Base-by-base conservation (phyloP, 345 rosid genomes). In the Triadica sebifera region DNA sequence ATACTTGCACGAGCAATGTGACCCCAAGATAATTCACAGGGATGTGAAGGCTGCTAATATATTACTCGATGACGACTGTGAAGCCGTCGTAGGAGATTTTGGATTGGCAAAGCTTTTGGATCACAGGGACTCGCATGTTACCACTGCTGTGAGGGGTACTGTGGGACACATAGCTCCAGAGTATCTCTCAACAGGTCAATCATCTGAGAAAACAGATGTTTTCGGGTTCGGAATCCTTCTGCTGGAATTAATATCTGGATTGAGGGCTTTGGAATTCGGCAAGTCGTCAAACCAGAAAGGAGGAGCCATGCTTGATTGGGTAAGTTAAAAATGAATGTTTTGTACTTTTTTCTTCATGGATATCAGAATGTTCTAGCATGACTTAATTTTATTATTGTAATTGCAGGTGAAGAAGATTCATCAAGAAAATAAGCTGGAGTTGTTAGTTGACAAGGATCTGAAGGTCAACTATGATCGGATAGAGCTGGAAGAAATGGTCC, bases 131-230 rank as follows among this genome's bases (percentile, higher is more conserved):
- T 93, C 98, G 0, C 98, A 93, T 38, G 96, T 93, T 39, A 93
- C 99, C 67, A 93, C 97, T 0, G 94, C 99, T 6, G 97, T 96
- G 76, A 90, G 97, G 66, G 99, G 97, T 51, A 93, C 97, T 7
- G 98, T 91, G 1, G 98, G 99, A 38, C 99, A 96, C 76, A 96
- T 96, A 24, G 97, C 98, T 17, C 96, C 97, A 0, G 98, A 96
- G 78, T 96, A 96, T 78, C 88, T 96, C 47, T 96, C 96, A 19
- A 93, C 98, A 0, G 96, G 96, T 34, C 99, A 96, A 71, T 93
- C 99, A 64, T 93, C 97, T 0, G 98, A 91, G 85, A 96, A 96
- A 86, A 96, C 99, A 12, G 96, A 96, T 79, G 96, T 96, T 75
- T 95, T 93, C 15, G 92, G 98, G 56, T 93, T 93, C 37, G 99